phyloP scores from a whole-genome alignment of 2,329 filamentous ascomycete genomes.

The Colletotrichum camelliae region DNA sequence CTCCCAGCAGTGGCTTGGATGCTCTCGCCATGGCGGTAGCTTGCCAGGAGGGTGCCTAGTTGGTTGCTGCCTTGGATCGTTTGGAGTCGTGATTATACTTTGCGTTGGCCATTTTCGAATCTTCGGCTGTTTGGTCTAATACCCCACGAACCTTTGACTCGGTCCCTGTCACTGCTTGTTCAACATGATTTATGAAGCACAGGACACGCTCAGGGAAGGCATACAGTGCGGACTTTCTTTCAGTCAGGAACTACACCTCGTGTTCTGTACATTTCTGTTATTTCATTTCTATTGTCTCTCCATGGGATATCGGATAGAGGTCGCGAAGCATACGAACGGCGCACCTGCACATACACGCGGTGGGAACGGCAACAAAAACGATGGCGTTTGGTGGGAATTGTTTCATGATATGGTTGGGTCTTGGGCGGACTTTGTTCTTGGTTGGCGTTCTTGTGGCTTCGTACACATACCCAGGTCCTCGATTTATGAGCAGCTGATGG shows the following conservation, averaged over 20 bases:
- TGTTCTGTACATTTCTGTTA: background rate
- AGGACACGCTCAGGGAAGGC: background rate
- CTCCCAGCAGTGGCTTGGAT: conserved; percentile 59
- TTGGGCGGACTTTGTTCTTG: background rate
- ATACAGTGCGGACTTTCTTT: background rate
- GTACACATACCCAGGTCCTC: conserved; percentile 20
- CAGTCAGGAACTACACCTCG: too few species aligned
- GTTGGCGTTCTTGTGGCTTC: conserved; percentile 11
- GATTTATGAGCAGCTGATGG: conserved; percentile 10
- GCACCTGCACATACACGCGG: conserved; percentile 19
- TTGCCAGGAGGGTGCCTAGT: conserved; percentile 48
- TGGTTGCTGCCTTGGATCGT: background rate
- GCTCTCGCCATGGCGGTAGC: conserved; percentile 60
- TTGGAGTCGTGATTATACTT: background rate
- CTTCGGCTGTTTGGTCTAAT: background rate
- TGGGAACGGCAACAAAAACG: conserved; percentile 7
- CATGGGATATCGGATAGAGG: conserved; percentile 1
- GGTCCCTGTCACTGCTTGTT: background rate
- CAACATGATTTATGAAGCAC: background rate
- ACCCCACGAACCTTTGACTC: background rate
- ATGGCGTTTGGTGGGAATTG: conserved; percentile 1
- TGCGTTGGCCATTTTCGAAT: background rate
- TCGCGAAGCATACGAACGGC: conserved; percentile 23
- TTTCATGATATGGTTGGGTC: background rate
- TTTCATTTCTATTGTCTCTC: background rate